Conservation (phyloP, 495 filamentous ascomycete species). For the Halenospora varia region DNA sequence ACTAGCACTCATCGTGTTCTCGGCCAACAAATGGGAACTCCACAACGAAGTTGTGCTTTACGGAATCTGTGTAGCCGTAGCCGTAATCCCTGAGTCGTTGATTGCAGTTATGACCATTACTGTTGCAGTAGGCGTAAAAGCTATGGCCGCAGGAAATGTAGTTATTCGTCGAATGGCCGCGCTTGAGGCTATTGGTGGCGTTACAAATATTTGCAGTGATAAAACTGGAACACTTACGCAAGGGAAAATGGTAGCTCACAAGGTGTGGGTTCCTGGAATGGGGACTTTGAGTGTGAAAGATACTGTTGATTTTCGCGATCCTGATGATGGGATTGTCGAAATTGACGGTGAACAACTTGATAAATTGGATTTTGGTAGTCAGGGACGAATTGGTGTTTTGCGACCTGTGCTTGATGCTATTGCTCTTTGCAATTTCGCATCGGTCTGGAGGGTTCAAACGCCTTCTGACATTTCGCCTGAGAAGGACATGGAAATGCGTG, state of each 20-base stretch:
- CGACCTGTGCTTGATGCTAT: conserved; percentile 46
- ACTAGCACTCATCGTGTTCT: conserved; percentile 83
- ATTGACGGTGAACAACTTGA: too few relatives aligned
- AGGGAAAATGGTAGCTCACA: conserved; percentile 84
- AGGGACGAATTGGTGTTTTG: too few relatives aligned
- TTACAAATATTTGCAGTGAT: conserved; percentile 89
- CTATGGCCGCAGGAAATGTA: conserved; percentile 93
- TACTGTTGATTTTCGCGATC: too few relatives aligned
- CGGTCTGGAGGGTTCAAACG: conserved; percentile 46
- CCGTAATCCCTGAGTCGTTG: conserved; percentile 91
- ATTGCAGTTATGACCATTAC: conserved; percentile 92
- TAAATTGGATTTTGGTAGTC: too few relatives aligned
- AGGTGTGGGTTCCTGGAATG: too few relatives aligned
- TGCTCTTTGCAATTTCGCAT: conserved; percentile 61
- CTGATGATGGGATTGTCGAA: too few relatives aligned
- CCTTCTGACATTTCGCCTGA: conserved; percentile 37
- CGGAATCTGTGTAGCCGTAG: too few relatives aligned
- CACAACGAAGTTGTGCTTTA: too few relatives aligned
- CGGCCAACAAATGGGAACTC: too few relatives aligned
- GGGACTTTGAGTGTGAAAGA: too few relatives aligned
- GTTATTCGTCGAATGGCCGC: conserved; percentile 80
- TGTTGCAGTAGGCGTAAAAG: conserved; percentile 87
- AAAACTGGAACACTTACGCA: conserved; percentile 93
- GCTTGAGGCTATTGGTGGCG: conserved; percentile 96
- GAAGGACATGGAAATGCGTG: conserved; percentile 31